Conservation (phyloP, 2,329 filamentous ascomycete species). For the Ophiocordyceps sinensis region DNA sequence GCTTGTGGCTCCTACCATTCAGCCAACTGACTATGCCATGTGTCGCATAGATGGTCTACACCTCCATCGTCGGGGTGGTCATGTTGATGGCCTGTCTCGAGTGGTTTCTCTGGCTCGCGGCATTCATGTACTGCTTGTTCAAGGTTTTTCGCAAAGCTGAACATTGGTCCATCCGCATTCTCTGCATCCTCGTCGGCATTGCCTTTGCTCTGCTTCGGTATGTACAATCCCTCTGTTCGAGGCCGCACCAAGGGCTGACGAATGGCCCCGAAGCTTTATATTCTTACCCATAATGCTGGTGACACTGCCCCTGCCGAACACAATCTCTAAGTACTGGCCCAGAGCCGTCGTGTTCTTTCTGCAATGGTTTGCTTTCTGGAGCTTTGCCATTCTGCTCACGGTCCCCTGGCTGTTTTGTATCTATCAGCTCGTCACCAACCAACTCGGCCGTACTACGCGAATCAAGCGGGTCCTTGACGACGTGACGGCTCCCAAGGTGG, state of each 20-base stretch:
- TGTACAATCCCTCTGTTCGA: conserved; percentile 6
- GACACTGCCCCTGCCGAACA: conserved; percentile 67
- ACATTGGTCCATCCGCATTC: conserved; percentile 64
- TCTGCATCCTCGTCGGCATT: conserved; percentile 62
- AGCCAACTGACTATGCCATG: neutral
- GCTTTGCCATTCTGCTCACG: conserved; percentile 71
- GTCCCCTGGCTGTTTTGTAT: conserved; percentile 89
- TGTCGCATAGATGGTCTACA: conserved; percentile 61
- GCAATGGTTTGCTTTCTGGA: conserved; percentile 94
- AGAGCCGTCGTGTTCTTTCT: conserved; percentile 50
- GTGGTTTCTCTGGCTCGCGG: conserved; percentile 91
- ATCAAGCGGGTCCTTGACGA: conserved; percentile 80
- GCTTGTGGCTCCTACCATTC: neutral
- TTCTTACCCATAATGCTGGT: conserved; percentile 93
- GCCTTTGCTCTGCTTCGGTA: conserved; percentile 67
- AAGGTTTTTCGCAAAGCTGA: conserved; percentile 87
- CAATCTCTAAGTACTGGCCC: conserved; percentile 62
- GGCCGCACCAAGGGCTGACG: neutral
- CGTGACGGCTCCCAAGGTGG: conserved; percentile 76
- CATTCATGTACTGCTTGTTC: conserved; percentile 78
- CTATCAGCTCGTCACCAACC: conserved; percentile 78
- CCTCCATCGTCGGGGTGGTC: conserved; percentile 62
- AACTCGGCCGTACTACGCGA: conserved; percentile 64
- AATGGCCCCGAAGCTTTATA: conserved; percentile 40
- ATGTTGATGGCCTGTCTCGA: conserved; percentile 79